Evolutionary conservation across 2,329 filamentous ascomycete species (phyloP).

Genomic region (Aureobasidium sp.): DNA sequence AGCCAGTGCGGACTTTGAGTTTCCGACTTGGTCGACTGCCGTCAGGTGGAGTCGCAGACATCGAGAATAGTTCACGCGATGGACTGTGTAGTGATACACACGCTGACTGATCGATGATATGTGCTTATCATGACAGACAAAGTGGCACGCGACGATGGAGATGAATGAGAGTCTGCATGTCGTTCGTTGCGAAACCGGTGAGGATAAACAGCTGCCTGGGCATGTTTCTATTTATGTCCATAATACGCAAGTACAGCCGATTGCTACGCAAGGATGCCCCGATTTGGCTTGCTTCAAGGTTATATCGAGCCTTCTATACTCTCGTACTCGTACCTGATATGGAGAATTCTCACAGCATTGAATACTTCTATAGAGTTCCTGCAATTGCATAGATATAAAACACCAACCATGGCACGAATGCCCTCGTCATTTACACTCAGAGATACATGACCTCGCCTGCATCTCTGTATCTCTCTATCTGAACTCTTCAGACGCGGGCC

Average conservation of each 20-base stretch:
- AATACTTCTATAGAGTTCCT: neutral
- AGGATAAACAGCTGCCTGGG: slow-evolving; percentile 1
- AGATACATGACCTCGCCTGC: neutral
- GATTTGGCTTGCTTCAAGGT: neutral
- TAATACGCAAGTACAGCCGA: neutral
- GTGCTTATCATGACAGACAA: neutral
- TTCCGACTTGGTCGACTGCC: neutral
- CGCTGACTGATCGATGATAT: neutral
- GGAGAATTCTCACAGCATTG: neutral
- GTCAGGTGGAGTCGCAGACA: neutral
- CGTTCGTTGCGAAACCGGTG: neutral
- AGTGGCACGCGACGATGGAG: neutral
- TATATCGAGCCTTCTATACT: neutral
- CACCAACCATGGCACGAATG: too few species aligned
- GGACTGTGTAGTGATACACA: neutral
- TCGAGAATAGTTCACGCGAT: neutral
- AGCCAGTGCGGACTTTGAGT: slow-evolving; percentile 33
- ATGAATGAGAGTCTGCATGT: neutral
- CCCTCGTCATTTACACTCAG: too few species aligned
- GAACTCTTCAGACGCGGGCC: neutral
- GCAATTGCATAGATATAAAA: too few species aligned
- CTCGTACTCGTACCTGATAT: neutral
- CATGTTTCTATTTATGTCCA: neutral
- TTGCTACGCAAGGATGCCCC: neutral
- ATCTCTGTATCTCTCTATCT: too few species aligned